These are phyloP conservation scores for Peronospora belbahrii DNA, from an alignment of 352 stramenopile species.

Conservation along the genomic window DNA sequence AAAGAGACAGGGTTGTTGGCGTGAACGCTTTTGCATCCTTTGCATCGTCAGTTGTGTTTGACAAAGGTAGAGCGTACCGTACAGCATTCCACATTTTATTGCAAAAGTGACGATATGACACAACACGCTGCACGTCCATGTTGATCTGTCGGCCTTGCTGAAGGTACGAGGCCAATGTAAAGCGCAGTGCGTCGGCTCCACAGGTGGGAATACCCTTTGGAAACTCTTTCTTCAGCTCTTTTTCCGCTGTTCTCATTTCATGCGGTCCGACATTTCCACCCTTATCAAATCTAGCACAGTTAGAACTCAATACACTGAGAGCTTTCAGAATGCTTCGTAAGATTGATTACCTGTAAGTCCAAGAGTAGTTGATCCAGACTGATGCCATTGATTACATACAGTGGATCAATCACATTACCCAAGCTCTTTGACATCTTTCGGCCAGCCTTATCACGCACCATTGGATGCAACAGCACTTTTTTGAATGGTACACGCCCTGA, in stretches of 20 bases:
- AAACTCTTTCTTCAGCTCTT: constrained; percentile 94
- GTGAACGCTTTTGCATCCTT: background rate
- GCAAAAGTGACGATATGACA: constrained; percentile 83
- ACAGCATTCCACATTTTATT: constrained; percentile 88
- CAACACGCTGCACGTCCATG: constrained; percentile 79
- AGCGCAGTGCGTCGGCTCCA: constrained; percentile 95
- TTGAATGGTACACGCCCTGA: constrained; percentile 96
- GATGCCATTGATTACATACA: constrained; percentile 97
- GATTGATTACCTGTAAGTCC: constrained; percentile 83
- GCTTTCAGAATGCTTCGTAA: background rate
- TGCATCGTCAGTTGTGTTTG: constrained; percentile 23
- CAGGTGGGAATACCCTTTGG: constrained; percentile 97
- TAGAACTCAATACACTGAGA: background rate
- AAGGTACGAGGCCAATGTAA: constrained; percentile 94
- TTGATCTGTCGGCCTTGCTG: constrained; percentile 86
- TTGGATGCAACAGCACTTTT: constrained; percentile 97
- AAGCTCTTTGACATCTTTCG: constrained; percentile 99
- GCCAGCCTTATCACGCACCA: constrained; percentile 99
- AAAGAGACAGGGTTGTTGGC: constrained; percentile 17
- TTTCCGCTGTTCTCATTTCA: constrained; percentile 94
- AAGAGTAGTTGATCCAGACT: constrained; percentile 88
- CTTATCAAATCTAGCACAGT: constrained; percentile 19
- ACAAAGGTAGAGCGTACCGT: constrained; percentile 60
- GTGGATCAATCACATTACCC: constrained; percentile 98
- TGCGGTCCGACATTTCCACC: constrained; percentile 65